Evolutionary conservation across 2,329 filamentous ascomycete genomes (phyloP).

Genomic region (Arthroderma sp.): DNA sequence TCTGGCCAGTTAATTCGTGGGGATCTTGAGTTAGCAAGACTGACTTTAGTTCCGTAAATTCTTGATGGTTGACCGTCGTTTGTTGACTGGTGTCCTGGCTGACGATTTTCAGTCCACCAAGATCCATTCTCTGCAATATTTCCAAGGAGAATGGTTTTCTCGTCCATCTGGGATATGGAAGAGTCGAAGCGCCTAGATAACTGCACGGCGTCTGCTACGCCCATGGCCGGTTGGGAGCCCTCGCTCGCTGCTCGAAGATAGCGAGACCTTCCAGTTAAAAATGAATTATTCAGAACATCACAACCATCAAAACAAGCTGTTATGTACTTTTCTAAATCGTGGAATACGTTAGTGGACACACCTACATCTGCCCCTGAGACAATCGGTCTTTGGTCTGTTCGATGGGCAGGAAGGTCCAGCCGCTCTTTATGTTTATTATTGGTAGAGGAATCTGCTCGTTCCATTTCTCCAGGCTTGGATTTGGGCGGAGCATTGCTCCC

Average conservation of each 20-base stretch:
- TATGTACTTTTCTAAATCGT: conserved; percentile 66
- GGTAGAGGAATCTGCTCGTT: neutral
- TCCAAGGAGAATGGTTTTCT: conserved; percentile 61
- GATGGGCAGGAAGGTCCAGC: neutral
- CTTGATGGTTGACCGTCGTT: conserved; percentile 26
- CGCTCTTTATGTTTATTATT: neutral
- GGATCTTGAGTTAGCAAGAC: conserved; percentile 45
- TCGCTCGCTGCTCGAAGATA: conserved; percentile 35
- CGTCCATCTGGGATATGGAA: conserved; percentile 53
- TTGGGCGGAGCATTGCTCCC: neutral
- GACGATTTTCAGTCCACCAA: conserved; percentile 62
- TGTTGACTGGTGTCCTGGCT: conserved; percentile 22
- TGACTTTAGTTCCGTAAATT: conserved; percentile 11
- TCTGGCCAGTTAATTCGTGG: conserved; percentile 65
- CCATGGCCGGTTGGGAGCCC: conserved; percentile 25
- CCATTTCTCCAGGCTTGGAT: neutral
- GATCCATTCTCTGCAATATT: conserved; percentile 69
- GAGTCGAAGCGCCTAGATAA: conserved; percentile 13
- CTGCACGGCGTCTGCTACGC: neutral
- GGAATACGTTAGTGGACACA: conserved; percentile 46
- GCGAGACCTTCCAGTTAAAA: conserved; percentile 43
- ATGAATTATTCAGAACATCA: conserved; percentile 65
- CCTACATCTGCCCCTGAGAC: conserved; percentile 8
- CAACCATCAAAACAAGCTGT: conserved; percentile 55
- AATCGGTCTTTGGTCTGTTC: neutral